A percentile compares a stretch with the other conserved stretches of the same genome.
These are phyloP conservation scores for Stevia rebaudiana DNA, from an alignment of 140 eudicot species.

Conservation along the genomic window DNA sequence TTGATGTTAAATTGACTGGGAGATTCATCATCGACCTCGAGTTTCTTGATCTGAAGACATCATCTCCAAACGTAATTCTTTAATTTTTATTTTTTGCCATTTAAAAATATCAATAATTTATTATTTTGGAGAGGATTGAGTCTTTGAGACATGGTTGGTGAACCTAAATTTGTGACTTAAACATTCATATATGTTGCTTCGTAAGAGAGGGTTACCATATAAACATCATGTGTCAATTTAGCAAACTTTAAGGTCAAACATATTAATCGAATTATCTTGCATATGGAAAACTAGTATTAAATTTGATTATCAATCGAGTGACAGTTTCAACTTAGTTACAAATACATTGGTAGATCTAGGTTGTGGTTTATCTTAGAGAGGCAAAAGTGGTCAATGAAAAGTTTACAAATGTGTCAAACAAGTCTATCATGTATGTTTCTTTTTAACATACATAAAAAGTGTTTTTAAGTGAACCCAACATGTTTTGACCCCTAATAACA, in stretches of 20 bases:
- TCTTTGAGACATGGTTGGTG: background rate
- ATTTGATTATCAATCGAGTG: background rate
- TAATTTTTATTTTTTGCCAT: background rate
- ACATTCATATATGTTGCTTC: constrained; percentile 4
- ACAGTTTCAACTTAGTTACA: background rate
- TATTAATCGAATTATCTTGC: background rate
- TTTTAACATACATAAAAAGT: background rate
- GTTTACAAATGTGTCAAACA: no score
- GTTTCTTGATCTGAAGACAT: constrained; percentile 71
- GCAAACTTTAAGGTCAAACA: constrained; percentile 22
- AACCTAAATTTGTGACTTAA: constrained; percentile 12
- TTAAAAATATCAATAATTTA: background rate
- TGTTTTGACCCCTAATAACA: background rate
- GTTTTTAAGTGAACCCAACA: background rate
- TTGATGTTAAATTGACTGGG: constrained; percentile 66
- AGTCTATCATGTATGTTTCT: background rate
- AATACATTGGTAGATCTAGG: background rate
- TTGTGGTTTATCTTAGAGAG: background rate
- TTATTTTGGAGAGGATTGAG: background rate
- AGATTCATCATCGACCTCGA: constrained; percentile 84
- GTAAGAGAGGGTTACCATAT: background rate
- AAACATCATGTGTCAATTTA: constrained; percentile 13
- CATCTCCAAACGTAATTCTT: constrained; percentile 47
- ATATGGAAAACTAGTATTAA: background rate
- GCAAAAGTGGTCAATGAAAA: background rate